Percentiles rank a stretch among this genome's conserved stretches.
These are phyloP conservation scores for Lachancea nothofagi DNA, from an alignment of 805 yeast genomes.

Conservation along the genomic window DNA sequence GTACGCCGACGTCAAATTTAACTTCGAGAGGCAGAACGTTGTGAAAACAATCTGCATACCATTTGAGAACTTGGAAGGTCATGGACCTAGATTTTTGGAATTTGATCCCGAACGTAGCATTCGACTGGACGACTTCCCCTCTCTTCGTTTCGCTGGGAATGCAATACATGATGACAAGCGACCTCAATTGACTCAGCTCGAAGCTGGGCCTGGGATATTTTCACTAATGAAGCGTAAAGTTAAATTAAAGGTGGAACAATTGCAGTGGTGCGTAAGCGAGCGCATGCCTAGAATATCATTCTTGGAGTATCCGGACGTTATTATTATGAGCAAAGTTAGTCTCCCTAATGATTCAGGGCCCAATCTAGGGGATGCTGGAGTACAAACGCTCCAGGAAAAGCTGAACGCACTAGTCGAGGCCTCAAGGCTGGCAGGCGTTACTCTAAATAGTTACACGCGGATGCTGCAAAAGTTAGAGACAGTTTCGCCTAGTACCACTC, in stretches of 20 bases:
- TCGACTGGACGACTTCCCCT: constrained; percentile 18
- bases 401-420: constrained; percentile 4
- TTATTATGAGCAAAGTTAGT: constrained; percentile 3
- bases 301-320: constrained; percentile 2
- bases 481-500: constrained; percentile 7
- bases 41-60: constrained; percentile 19
- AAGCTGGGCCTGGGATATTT: neutral
- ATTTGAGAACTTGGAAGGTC: neutral
- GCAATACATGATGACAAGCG: neutral
- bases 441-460: constrained; percentile 7
- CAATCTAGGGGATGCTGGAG: neutral
- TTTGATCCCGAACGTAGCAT: constrained; percentile 19
- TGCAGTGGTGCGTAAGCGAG: constrained; percentile 6
- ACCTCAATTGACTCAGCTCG: neutral
- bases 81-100: constrained; percentile 14
- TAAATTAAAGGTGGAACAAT: neutral
- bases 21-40: constrained; percentile 26
- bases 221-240: constrained; percentile 1
- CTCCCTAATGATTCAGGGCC: neutral
- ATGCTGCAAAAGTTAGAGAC: constrained; percentile 8
- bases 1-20: constrained; percentile 29
- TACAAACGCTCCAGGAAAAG: constrained; percentile 3
- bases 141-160: constrained; percentile 5
- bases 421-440: constrained; percentile 6
- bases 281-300: neutral